A percentile compares a stretch with the other conserved stretches of the same genome.
These are phyloP conservation scores for Penicillium crystallinum DNA, from an alignment of 495 filamentous ascomycete species.

Conservation along the genomic window DNA sequence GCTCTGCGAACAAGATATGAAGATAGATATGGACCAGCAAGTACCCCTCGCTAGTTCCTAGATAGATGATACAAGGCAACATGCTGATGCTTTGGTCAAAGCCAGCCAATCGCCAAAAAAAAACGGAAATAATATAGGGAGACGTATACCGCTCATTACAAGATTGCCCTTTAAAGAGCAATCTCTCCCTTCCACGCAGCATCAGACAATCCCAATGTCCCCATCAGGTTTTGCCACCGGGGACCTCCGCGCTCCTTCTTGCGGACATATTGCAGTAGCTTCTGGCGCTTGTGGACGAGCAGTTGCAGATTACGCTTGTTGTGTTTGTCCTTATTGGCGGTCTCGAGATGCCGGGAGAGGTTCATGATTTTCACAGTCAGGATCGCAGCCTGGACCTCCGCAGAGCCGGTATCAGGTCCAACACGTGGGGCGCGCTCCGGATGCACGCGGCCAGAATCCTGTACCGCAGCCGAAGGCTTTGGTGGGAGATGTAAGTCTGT, in stretches of 20 bases:
- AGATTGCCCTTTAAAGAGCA: constrained; percentile 48
- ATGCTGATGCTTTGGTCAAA: constrained; percentile 13
- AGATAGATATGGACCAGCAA: constrained; percentile 7
- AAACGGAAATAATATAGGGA: constrained; percentile 6
- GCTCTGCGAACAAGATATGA: constrained; percentile 2
- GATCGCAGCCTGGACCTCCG: constrained; percentile 96
- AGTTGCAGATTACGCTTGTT: constrained; percentile 86
- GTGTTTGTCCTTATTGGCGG: constrained; percentile 67
- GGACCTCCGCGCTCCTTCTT: constrained; percentile 85
- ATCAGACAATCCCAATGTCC: constrained; percentile 78
- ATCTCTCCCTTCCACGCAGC: constrained; percentile 86
- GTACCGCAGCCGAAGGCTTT: constrained; percentile 37
- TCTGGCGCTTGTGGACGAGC: constrained; percentile 85
- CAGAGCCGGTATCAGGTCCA: constrained; percentile 85
- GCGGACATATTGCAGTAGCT: constrained; percentile 77
- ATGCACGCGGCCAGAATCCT: constrained; percentile 22
- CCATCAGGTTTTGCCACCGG: constrained; percentile 78
- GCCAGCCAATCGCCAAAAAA: constrained; percentile 4
- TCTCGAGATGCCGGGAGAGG: constrained; percentile 56
- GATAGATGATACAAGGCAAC: constrained; percentile 10
- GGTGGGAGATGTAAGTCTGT: constrained; percentile 68
- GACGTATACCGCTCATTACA: constrained; percentile 5
- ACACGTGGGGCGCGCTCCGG: constrained; percentile 59
- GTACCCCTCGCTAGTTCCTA: constrained; percentile 8
- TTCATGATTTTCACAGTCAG: constrained; percentile 90